Base-by-base conservation (phyloP, 2,329 filamentous ascomycete genomes). In the Monosporascus cannonballus region DNA sequence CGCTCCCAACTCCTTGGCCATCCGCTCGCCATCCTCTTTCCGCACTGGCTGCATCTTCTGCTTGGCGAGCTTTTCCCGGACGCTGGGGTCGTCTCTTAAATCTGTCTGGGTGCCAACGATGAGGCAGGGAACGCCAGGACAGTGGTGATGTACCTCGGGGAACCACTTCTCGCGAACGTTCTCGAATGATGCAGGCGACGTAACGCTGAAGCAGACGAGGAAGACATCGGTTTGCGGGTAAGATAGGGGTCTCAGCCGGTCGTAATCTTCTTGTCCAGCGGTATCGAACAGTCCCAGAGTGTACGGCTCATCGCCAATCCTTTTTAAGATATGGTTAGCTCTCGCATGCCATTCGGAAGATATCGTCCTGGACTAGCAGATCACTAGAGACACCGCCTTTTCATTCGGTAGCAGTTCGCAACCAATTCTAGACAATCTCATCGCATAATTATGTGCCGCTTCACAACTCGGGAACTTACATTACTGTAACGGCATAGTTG, bases 101-200 rank as follows among this genome's bases (percentile, higher is more conserved):
- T 99, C 94, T 58, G 93, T 92, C 76, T 99, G 94, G 24, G 94
- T 99, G 64, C 94, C 94, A 56, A 99, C 94, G 61, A 99, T 96
- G 60, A 99, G 80, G 79, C 94, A 97, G 50, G 94, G 94, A 38
- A 99, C 94, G 59, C 94, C 94, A 18, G 94, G 94, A 71, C 94
- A 99, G 75, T 99, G 94, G 74, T 99, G 94, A 71, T 96, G 92
- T 44, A 99, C 94, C 75, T 99, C 94, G 46, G 94, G 94, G 66
- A 96, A 96, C 93, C 92, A 96, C 74, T 96, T 96, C 79, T 96
- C 93, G 66, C 92, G 86, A 49, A 97, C 94, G 87, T 99, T 99
- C 72, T 99, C 94, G 72, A 99, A 99, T 7, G 92, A 96, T 41
- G 94, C 92, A 41, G 93, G 94, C 46, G 93, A 96, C 53, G 92